Percentiles rank a stretch among this genome's conserved stretches.
Conservation (phyloP, 495 filamentous ascomycete genomes). For the Hypoxylon lienhwacheense region DNA sequence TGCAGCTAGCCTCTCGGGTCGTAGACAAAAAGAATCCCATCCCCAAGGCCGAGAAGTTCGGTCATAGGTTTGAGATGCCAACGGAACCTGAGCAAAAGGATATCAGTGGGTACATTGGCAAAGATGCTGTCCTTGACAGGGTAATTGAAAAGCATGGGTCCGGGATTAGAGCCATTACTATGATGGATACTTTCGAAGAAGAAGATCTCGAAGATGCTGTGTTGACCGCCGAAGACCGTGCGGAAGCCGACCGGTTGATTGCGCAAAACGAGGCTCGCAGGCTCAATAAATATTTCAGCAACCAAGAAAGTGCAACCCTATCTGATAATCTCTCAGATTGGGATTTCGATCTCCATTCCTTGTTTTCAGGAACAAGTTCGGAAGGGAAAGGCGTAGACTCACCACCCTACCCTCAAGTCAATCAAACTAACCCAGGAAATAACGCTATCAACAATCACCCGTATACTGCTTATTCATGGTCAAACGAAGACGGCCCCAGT, state of each 20-base stretch:
- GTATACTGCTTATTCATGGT: no score
- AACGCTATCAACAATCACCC: no score
- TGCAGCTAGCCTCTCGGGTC: conserved; percentile 72
- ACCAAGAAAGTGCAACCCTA: no score
- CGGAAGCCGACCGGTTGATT: conserved; percentile 37
- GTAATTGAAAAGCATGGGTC: conserved; percentile 50
- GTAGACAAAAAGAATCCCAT: conserved; percentile 79
- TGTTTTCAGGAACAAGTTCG: no score
- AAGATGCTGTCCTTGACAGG: conserved; percentile 71
- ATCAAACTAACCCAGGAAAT: background rate
- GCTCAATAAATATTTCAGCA: no score
- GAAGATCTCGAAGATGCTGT: conserved; percentile 43
- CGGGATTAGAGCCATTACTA: conserved; percentile 41
- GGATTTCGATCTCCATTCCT: no score
- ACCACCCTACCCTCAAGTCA: background rate
- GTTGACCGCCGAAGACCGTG: conserved; percentile 43
- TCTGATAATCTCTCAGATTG: no score
- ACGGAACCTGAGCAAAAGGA: conserved; percentile 55
- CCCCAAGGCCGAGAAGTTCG: conserved; percentile 55
- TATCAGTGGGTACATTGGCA: conserved; percentile 55
- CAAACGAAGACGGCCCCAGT: no score
- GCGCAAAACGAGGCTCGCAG: conserved; percentile 28
- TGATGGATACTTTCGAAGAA: conserved; percentile 50
- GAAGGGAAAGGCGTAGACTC: no score
- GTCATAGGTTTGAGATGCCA: conserved; percentile 61